phyloP scores from a whole-genome alignment of 768 basidiomycete genomes.

The Trametes punicea region DNA sequence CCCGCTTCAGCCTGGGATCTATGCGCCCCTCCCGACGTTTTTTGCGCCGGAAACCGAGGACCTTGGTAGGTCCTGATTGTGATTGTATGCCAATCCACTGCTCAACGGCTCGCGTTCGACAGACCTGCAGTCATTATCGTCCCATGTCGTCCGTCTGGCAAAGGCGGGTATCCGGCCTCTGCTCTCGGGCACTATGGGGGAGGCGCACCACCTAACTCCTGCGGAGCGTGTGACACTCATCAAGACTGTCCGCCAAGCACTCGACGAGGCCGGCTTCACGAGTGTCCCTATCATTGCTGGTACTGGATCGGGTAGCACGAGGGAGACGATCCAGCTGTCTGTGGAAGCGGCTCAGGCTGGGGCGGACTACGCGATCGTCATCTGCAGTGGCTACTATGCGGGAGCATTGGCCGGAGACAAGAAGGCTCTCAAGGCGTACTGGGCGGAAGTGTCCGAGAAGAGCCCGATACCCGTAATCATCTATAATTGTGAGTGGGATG shows the following conservation, averaged over 20 bases:
- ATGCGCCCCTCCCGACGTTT: constrained; percentile 84
- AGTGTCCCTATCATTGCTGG: constrained; percentile 74
- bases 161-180: constrained; percentile 38
- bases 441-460: constrained; percentile 68
- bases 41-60: constrained; percentile 74
- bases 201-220: constrained; percentile 45
- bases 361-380: constrained; percentile 84
- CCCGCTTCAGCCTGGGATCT: constrained; percentile 73
- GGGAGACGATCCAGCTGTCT: constrained; percentile 76
- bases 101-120: background rate
- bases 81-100: background rate
- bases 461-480: constrained; percentile 85
- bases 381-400: constrained; percentile 83
- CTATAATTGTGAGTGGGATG: constrained; percentile 71
- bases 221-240: constrained; percentile 32
- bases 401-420: constrained; percentile 61
- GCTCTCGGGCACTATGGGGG: constrained; percentile 42
- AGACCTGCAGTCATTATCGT: constrained; percentile 40
- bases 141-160: constrained; percentile 39
- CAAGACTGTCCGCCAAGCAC: constrained; percentile 51
- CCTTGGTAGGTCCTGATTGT: constrained; percentile 53
- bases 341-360: constrained; percentile 78
- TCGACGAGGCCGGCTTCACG: constrained; percentile 61
- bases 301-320: constrained; percentile 78
- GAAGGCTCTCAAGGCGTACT: constrained; percentile 75